phyloP scores from a whole-genome alignment of 495 filamentous ascomycete species.

The Aspergillus biplanus region DNA sequence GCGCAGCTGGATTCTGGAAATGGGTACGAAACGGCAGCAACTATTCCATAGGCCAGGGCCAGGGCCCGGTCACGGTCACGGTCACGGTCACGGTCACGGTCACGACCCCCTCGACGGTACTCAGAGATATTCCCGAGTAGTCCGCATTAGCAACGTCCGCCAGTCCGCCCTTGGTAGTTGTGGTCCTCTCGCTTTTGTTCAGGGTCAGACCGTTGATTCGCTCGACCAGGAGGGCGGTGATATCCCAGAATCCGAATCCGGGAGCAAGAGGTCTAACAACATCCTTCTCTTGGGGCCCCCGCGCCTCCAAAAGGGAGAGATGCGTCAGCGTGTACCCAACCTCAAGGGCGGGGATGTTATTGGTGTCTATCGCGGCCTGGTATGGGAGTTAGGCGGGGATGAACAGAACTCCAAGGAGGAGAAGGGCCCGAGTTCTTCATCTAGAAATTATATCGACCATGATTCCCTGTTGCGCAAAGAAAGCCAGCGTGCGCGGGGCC shows the following conservation, averaged over 20 bases:
- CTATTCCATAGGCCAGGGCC: neutral
- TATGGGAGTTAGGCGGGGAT: conserved; percentile 40
- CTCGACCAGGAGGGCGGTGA: conserved; percentile 3
- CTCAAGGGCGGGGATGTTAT: conserved; percentile 33
- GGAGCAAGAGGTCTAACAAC: conserved; percentile 15
- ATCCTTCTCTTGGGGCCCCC: conserved; percentile 39
- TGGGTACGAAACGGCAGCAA: conserved; percentile 41
- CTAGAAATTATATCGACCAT: neutral
- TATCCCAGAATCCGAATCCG: neutral
- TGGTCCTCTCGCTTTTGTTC: conserved; percentile 37
- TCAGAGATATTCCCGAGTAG: conserved; percentile 29
- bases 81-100: neutral
- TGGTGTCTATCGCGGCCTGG: conserved; percentile 38
- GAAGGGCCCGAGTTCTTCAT: neutral
- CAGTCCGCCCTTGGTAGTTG: conserved; percentile 32
- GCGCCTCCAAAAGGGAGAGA: conserved; percentile 21
- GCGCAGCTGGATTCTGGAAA: conserved; percentile 50
- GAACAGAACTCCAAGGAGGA: neutral
- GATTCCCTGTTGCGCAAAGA: conserved; percentile 5
- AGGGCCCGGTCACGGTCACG: neutral
- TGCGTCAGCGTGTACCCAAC: neutral
- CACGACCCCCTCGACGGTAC: neutral
- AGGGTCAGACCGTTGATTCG: conserved; percentile 15
- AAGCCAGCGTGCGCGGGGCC: neutral
- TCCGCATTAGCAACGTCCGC: conserved; percentile 25